Evolutionary conservation across 2,329 filamentous ascomycete genomes (phyloP), one percentile per base, ranked within the genome.

Genomic region (Phoma sp.): DNA sequence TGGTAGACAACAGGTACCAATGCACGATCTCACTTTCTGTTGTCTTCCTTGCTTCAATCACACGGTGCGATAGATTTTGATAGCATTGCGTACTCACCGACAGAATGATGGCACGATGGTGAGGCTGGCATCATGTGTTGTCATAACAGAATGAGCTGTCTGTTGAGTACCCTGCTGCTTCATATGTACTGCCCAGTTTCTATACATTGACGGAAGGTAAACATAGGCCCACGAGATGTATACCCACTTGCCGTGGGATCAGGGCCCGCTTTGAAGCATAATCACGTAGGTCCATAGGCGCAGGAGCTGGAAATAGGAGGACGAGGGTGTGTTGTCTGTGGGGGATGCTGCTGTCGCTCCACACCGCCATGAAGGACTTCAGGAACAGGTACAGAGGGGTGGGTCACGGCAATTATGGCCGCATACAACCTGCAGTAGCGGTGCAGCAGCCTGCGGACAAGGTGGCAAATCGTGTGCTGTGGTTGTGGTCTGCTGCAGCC

Each of bases 341-440:
- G 46, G 55, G 44, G 60, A 56, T 45, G 55, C 57, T 64, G 63
- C 46, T 62, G 61, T 59, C 58, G 59, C 47, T 64, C 64, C 62
- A 71, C 68, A 71, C 68, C 68, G 68, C 68, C 59, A 49, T 42
- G 46, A 54, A 44, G 50, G 30, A 57, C 40, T 56, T 59, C 65
- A 67, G 67, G 67, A 60, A 67, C 64, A 61, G 57, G 61, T 52
- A 59, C 59, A 61, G 47, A 48, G 36, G n/a, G 61, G 68, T 68
- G 66, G 67, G 54, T 59, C 65, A 56, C 48, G 52, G 57, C 53
- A 57, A 56, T 52, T 50, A 49, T 56, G 58, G 49, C 51, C 48
- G 53, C 61, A 61, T 60, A 60, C 61, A 62, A 58, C 62, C 62
- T 71, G 68, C 69, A 72, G 65, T 70, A 70, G 68, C 52, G 55